Conservation (phyloP, 345 rosid species). For the Sisymbrium irio region DNA sequence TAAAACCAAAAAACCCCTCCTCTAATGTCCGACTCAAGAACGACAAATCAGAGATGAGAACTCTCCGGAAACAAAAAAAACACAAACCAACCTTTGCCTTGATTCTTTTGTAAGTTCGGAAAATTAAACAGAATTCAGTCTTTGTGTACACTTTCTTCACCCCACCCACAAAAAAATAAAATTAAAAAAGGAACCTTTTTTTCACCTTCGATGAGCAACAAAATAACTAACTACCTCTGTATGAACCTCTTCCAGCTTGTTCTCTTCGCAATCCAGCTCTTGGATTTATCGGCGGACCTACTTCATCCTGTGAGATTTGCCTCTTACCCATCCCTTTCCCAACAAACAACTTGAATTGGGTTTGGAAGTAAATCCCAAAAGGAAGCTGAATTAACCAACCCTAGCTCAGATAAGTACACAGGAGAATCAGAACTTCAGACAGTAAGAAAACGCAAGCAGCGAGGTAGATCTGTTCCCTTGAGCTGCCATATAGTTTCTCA, state of each 20-base stretch:
- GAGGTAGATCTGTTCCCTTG: slow-evolving; percentile 26
- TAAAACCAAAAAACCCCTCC: slow-evolving; percentile 15
- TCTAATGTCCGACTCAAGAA: slow-evolving; percentile 21
- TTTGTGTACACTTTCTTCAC: slow-evolving; percentile 7
- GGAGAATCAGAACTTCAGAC: slow-evolving; percentile 1
- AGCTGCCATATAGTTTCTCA: slow-evolving; percentile 15
- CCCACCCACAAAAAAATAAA: slow-evolving; percentile 4
- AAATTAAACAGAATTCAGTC: slow-evolving; percentile 1
- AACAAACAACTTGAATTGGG: neutral
- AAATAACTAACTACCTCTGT: slow-evolving; percentile 79
- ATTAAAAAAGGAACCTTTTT: neutral
- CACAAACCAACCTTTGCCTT: neutral
- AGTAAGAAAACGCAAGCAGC: slow-evolving; percentile 15
- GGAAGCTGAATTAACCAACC: neutral
- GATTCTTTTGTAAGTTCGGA: slow-evolving; percentile 13
- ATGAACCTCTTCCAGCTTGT: slow-evolving; percentile 97
- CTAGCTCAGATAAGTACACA: slow-evolving; percentile 18
- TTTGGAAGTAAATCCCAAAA: neutral
- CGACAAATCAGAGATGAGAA: slow-evolving; percentile 19
- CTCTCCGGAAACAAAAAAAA: neutral
- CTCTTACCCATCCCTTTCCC: slow-evolving; percentile 76
- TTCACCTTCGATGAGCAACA: neutral
- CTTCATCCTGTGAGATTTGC: slow-evolving; percentile 68
- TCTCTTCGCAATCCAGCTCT: slow-evolving; percentile 84
- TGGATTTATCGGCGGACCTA: slow-evolving; percentile 82